phyloP scores from a whole-genome alignment of 768 basidiomycete genomes.

The Tylopilus sp. region DNA sequence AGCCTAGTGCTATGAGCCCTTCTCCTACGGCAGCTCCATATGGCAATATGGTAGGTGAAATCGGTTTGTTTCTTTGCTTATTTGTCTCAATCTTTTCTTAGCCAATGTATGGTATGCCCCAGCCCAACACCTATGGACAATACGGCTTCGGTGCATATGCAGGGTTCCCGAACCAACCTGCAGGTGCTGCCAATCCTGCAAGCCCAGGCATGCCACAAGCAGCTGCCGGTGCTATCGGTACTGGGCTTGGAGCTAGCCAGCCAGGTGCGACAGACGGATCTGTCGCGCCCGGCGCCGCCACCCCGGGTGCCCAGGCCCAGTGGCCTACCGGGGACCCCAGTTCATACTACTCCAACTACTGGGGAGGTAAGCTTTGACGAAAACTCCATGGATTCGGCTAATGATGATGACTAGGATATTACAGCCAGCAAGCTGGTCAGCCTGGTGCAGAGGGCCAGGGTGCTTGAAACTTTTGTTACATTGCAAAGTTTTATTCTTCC shows the following conservation, averaged over 20 bases:
- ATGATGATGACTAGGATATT: constrained; percentile 59
- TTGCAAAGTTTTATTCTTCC: constrained; percentile 26
- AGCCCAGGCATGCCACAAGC: constrained; percentile 53
- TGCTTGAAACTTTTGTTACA: constrained; percentile 25
- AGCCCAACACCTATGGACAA: constrained; percentile 69
- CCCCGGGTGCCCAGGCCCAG: constrained; percentile 65
- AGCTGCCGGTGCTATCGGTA: constrained; percentile 51
- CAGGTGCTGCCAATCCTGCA: constrained; percentile 44
- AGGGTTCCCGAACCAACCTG: constrained; percentile 61
- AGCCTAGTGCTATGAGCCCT: constrained; percentile 55
- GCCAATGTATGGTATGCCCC: constrained; percentile 91
- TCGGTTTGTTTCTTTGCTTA: neutral
- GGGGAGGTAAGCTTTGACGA: constrained; percentile 59
- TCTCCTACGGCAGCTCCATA: constrained; percentile 62
- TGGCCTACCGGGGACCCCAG: constrained; percentile 75
- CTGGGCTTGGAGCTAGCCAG: constrained; percentile 52
- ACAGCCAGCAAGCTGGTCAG: constrained; percentile 69
- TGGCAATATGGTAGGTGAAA: constrained; percentile 63
- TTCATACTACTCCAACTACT: constrained; percentile 78
- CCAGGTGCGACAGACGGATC: constrained; percentile 54
- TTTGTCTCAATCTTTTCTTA: constrained; percentile 25
- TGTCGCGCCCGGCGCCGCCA: constrained; percentile 44
- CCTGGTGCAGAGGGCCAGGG: constrained; percentile 54
- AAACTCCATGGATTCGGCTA: constrained; percentile 4
- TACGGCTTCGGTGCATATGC: constrained; percentile 76